Conservation (phyloP, 768 basidiomycete genomes). For the Jaapia argillacea region DNA sequence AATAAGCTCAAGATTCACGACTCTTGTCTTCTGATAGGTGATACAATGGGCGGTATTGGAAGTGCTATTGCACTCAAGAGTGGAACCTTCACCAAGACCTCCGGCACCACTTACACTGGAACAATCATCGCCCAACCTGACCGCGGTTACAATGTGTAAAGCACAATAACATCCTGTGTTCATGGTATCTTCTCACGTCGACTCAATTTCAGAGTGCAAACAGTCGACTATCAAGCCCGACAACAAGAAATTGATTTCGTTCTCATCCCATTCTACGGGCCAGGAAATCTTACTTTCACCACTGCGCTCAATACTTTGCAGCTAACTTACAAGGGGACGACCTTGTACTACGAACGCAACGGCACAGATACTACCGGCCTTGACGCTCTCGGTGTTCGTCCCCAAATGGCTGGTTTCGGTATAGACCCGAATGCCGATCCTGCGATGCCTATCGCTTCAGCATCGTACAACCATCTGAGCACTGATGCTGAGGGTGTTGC, state of each 20-base stretch:
- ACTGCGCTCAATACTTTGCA: conserved; percentile 41
- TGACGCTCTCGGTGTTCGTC: conserved; percentile 38
- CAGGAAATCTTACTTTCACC: conserved; percentile 33
- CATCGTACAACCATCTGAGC: conserved; percentile 36
- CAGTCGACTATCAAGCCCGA: conserved; percentile 54
- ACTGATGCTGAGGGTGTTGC: conserved; percentile 54
- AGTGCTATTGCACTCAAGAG: conserved; percentile 49
- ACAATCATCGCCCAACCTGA: conserved; percentile 48
- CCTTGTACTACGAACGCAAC: conserved; percentile 37
- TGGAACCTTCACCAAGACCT: conserved; percentile 28
- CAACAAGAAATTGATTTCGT: conserved; percentile 52
- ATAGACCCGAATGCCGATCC: conserved; percentile 26
- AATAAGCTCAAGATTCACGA: background rate
- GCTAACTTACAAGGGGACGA: conserved; percentile 38
- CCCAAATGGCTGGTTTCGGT: conserved; percentile 23
- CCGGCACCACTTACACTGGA: conserved; percentile 34
- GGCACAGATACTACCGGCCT: conserved; percentile 42
- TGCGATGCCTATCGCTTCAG: conserved; percentile 34
- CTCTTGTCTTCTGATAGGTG: conserved; percentile 15
- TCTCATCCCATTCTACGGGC: conserved; percentile 43
- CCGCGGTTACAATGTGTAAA: conserved; percentile 51
- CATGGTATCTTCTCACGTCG: conserved; percentile 4
- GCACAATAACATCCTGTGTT: conserved; percentile 3
- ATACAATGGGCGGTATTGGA: conserved; percentile 54
- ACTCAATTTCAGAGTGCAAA: conserved; percentile 28